Conservation (phyloP, 768 basidiomycete species). For the Naganishia onofrii region DNA sequence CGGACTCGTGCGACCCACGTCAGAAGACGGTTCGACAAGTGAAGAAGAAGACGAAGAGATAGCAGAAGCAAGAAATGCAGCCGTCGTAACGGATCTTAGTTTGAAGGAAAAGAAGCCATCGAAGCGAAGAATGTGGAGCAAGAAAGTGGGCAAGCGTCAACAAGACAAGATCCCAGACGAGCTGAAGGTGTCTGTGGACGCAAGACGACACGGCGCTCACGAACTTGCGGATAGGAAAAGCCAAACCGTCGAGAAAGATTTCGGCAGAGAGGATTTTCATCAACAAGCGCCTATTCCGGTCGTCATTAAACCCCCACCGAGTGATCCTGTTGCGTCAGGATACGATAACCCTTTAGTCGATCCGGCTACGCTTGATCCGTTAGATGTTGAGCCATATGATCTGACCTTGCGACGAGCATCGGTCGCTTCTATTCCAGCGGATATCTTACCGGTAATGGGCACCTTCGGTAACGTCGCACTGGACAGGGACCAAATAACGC, state of each 20-base stretch:
- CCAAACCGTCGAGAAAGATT: not conserved
- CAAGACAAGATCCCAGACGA: not conserved
- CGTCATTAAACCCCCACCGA: slow-evolving; percentile 15
- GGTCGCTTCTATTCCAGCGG: slow-evolving; percentile 8
- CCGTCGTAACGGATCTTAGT: slow-evolving; percentile 15
- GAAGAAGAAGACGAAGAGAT: not conserved
- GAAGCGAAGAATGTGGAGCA: not conserved
- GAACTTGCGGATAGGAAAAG: not conserved
- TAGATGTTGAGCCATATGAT: slow-evolving; percentile 3
- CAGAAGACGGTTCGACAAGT: not conserved
- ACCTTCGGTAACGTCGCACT: not conserved
- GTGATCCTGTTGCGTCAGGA: slow-evolving; percentile 40
- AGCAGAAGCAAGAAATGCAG: not conserved
- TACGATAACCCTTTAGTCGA: slow-evolving; percentile 38
- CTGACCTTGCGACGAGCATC: not conserved
- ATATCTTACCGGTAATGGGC: slow-evolving; percentile 1
- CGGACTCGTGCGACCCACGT: not conserved
- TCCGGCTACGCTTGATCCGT: not conserved
- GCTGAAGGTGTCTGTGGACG: not conserved
- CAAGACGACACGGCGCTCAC: not conserved
- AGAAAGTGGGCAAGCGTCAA: not conserved
- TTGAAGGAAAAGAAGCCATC: slow-evolving; percentile 17
- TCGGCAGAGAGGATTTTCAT: not conserved
- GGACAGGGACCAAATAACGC: not conserved
- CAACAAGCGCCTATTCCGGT: slow-evolving; percentile 5